These are phyloP conservation scores for Flaveria robusta DNA, from an alignment of 129 eudicot species.

Conservation along the genomic window DNA sequence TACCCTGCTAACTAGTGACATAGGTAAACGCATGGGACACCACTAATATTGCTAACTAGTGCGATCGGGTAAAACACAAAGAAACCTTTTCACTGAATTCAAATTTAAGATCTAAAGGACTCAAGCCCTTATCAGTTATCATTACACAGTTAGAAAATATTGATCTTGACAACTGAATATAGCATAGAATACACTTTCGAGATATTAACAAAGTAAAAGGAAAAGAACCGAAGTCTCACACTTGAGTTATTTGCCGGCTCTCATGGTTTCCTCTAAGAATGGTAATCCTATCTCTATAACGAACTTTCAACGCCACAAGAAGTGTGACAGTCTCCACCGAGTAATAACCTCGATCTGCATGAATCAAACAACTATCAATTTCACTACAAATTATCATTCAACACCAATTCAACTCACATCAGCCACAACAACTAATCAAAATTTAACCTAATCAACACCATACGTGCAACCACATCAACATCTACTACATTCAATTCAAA, in stretches of 20 bases:
- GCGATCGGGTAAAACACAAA: no score
- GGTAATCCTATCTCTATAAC: slow-evolving; percentile 91
- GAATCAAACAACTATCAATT: slow-evolving; percentile 13
- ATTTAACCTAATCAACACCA: background rate
- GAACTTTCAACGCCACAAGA: slow-evolving; percentile 72
- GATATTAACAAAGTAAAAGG: no score
- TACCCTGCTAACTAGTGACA: no score
- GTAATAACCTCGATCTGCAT: slow-evolving; percentile 62
- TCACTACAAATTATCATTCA: slow-evolving; percentile 21
- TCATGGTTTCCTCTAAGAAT: slow-evolving; percentile 97
- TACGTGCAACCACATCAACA: background rate
- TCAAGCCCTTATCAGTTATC: no score
- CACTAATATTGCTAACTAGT: no score
- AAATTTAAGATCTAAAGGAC: no score
- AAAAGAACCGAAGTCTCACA: slow-evolving; percentile 36
- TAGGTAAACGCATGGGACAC: no score
- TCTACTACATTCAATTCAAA: background rate
- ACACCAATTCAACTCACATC: background rate
- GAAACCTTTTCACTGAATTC: no score
- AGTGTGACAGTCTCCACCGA: slow-evolving; percentile 68
- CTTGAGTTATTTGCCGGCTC: slow-evolving; percentile 68
- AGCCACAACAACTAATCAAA: background rate
- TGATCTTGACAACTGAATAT: background rate
- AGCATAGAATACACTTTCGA: background rate
- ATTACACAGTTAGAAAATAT: background rate